phyloP scores from a whole-genome alignment of 2,329 filamentous ascomycete genomes.

The Arthroderma uncinatum region DNA sequence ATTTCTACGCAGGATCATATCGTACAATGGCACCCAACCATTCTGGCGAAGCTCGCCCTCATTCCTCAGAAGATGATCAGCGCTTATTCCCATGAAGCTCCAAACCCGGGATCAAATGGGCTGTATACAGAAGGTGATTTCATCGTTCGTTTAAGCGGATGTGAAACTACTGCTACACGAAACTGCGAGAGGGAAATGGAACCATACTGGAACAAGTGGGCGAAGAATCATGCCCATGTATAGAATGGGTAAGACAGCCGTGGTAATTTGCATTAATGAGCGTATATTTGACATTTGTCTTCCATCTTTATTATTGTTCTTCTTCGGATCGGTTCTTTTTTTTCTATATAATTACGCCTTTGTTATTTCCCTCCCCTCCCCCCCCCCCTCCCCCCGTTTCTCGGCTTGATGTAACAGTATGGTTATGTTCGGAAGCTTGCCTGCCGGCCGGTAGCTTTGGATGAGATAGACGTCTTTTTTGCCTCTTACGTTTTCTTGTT shows the following conservation, averaged over 20 bases:
- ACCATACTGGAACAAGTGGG: conserved; percentile 39
- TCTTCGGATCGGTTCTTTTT: background rate
- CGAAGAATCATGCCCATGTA: conserved; percentile 19
- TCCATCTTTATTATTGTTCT: background rate
- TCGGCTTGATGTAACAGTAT: conserved; percentile 2
- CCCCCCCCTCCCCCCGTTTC: background rate
- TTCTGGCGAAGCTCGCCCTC: conserved; percentile 78
- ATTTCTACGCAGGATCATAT: conserved; percentile 57
- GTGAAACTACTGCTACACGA: conserved; percentile 45
- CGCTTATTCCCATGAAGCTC: conserved; percentile 52
- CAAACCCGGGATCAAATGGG: conserved; percentile 38
- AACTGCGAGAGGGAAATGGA: conserved; percentile 64
- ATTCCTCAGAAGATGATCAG: conserved; percentile 80
- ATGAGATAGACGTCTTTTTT: conserved; percentile 2
- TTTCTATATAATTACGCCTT: background rate
- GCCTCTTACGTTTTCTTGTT: background rate
- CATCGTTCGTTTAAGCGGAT: conserved; percentile 66
- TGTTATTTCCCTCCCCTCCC: background rate
- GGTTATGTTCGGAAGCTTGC: background rate
- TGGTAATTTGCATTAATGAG: conserved; percentile 2
- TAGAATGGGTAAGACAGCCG: background rate
- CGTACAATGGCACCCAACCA: conserved; percentile 92
- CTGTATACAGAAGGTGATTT: conserved; percentile 76
- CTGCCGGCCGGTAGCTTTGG: background rate
- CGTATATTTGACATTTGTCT: background rate